Evolutionary conservation across 495 filamentous ascomycete genomes (phyloP).

Genomic region (Apiosordaria backusii): DNA sequence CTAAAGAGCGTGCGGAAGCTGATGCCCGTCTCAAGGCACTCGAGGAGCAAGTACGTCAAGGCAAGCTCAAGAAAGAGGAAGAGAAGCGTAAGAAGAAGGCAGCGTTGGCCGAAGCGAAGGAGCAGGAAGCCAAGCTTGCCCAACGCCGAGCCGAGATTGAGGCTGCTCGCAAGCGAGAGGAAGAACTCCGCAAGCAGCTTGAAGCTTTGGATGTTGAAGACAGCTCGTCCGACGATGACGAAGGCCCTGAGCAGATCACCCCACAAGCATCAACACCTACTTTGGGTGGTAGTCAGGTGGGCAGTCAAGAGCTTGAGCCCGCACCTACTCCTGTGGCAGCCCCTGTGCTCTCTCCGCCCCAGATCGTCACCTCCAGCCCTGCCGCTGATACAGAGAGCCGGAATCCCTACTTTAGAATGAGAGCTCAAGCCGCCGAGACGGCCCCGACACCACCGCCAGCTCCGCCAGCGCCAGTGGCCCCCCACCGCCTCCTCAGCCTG

Average conservation of each 20-base stretch:
- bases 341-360: slow-evolving; percentile 39
- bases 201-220: slow-evolving; percentile 74
- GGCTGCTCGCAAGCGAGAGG: slow-evolving; percentile 79
- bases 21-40: slow-evolving; percentile 80
- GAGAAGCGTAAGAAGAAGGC: slow-evolving; percentile 90
- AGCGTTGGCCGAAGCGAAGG: slow-evolving; percentile 76
- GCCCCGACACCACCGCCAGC: slow-evolving; percentile 39
- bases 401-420: slow-evolving; percentile 52
- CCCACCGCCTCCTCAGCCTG: slow-evolving; percentile 43
- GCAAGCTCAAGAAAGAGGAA: slow-evolving; percentile 95
- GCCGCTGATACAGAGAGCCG: slow-evolving; percentile 47
- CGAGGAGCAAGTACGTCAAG: slow-evolving; percentile 89
- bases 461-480: slow-evolving; percentile 41
- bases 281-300: slow-evolving; percentile 47
- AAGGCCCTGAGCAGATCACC: slow-evolving; percentile 75
- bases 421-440: slow-evolving; percentile 47
- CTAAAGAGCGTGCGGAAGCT: slow-evolving; percentile 73
- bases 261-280: slow-evolving; percentile 81
- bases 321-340: slow-evolving; percentile 42
- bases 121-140: slow-evolving; percentile 81
- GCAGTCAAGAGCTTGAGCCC: slow-evolving; percentile 52
- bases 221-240: slow-evolving; percentile 82
- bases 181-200: slow-evolving; percentile 81
- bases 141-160: slow-evolving; percentile 90
- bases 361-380: slow-evolving; percentile 48